Percentiles rank a stretch among this genome's conserved stretches.
Evolutionary conservation across 2,329 filamentous ascomycete species (phyloP).

Genomic region (Trichoderma koningii): DNA sequence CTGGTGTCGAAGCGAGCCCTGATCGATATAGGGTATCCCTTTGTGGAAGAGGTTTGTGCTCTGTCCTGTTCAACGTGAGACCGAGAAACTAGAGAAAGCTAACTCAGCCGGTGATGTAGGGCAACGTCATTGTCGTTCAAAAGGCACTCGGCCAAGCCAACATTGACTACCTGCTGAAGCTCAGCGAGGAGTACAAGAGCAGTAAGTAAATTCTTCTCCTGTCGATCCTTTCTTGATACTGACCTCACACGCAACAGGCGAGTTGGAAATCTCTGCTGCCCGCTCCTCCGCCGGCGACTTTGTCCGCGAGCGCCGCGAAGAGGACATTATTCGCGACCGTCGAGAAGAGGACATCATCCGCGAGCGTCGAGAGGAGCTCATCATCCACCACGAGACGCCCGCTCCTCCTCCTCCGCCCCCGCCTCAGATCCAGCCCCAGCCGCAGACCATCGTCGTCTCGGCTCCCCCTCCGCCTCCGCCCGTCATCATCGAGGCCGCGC

Average conservation of each 20-base stretch:
- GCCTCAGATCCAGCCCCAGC: not conserved
- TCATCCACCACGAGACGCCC: conserved; percentile 29
- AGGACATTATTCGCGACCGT: conserved; percentile 52
- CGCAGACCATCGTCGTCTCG: conserved; percentile 28
- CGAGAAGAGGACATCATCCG: conserved; percentile 48
- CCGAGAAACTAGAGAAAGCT: conserved; percentile 10
- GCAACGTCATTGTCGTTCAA: conserved; percentile 76
- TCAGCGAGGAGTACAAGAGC: conserved; percentile 76
- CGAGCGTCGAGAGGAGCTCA: conserved; percentile 43
- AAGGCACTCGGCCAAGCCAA: conserved; percentile 86
- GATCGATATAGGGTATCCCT: conserved; percentile 83
- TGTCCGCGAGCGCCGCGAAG: conserved; percentile 51
- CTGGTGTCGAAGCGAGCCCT: conserved; percentile 80
- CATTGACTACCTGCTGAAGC: conserved; percentile 83
- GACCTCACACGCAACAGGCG: conserved; percentile 38
- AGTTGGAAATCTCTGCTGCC: conserved; percentile 48
- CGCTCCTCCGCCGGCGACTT: conserved; percentile 52
- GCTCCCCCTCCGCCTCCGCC: conserved; percentile 38
- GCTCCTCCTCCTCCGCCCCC: conserved; percentile 30
- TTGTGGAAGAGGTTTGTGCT: conserved; percentile 74
- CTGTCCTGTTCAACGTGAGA: not conserved
- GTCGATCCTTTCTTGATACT: conserved; percentile 22
- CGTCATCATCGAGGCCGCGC: conserved; percentile 40
- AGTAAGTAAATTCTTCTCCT: conserved; percentile 42
- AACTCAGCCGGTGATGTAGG: conserved; percentile 50